Conservation (phyloP, 2,329 filamentous ascomycete genomes). For the Gaeumannomyces sp. region DNA sequence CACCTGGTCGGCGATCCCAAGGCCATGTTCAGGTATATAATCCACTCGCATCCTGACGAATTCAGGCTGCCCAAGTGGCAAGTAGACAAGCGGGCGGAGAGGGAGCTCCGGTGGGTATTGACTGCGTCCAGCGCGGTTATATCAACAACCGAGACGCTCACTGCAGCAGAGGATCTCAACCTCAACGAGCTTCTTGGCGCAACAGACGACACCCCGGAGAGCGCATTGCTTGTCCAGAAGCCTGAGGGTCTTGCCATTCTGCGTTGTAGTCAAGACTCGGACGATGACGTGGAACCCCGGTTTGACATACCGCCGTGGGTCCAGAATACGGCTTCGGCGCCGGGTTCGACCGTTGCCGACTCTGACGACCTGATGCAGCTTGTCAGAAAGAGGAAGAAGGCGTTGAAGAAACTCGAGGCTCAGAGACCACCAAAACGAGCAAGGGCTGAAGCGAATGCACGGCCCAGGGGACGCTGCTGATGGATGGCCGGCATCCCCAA, state of each 20-base stretch:
- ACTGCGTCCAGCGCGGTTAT: conserved; percentile 2
- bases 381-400: conserved; percentile 4
- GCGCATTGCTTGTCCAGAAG: not conserved
- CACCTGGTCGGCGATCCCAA: not conserved
- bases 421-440: not conserved
- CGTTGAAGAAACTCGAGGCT: not conserved
- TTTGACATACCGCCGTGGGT: not conserved
- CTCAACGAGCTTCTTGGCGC: not conserved
- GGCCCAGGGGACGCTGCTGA: not conserved
- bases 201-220: not conserved
- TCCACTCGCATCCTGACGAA: not conserved
- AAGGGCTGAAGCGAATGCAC: not conserved
- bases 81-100: conserved; percentile 5
- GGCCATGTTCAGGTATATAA: conserved; percentile 7
- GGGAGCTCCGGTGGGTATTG: conserved; percentile 4
- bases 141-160: conserved; percentile 2
- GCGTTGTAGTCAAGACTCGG: not conserved
- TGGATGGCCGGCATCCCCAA: not conserved
- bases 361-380: conserved; percentile 4
- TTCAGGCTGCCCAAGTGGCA: conserved; percentile 4
- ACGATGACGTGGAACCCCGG: conserved; percentile 1
- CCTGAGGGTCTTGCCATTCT: not conserved
- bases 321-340: not conserved
- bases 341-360: not conserved
- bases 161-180: not conserved